Evolutionary conservation across 441 rosid species (phyloP).

Genomic region (Eruca vesicaria): DNA sequence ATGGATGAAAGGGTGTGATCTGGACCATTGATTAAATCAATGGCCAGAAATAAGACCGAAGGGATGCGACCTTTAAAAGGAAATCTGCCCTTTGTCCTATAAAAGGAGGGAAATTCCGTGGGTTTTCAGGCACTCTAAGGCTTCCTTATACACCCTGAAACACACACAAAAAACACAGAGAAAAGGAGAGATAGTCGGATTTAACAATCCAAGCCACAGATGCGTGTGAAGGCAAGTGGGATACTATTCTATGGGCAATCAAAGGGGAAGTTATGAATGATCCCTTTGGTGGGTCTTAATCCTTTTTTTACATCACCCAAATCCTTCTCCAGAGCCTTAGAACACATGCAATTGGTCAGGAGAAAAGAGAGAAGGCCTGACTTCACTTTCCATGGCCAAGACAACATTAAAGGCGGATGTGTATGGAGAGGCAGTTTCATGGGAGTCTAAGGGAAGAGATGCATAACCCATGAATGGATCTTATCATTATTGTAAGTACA

Average conservation of each 20-base stretch:
- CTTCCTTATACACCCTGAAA: neutral
- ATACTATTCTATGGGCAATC: too few species aligned
- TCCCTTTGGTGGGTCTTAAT: neutral
- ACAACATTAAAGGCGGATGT: too few species aligned
- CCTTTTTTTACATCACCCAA: neutral
- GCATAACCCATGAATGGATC: too few species aligned
- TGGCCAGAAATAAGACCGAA: neutral
- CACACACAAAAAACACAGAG: neutral
- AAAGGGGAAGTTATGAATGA: neutral
- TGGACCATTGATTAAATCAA: neutral
- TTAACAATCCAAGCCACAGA: neutral
- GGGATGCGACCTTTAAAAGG: neutral
- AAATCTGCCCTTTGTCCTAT: neutral
- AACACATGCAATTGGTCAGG: too few species aligned
- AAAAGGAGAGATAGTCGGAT: neutral
- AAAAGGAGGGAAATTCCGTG: neutral
- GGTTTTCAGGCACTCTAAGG: neutral
- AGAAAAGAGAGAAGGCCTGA: too few species aligned
- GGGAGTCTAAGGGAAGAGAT: too few species aligned
- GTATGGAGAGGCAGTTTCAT: too few species aligned
- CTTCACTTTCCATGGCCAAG: too few species aligned
- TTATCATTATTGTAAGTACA: too few species aligned
- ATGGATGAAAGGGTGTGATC: neutral
- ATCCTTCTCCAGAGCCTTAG: neutral
- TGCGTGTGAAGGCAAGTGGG: neutral